phyloP scores from a whole-genome alignment of 371 early-diverging fungal genomes.

The Haplosporangium sp. region DNA sequence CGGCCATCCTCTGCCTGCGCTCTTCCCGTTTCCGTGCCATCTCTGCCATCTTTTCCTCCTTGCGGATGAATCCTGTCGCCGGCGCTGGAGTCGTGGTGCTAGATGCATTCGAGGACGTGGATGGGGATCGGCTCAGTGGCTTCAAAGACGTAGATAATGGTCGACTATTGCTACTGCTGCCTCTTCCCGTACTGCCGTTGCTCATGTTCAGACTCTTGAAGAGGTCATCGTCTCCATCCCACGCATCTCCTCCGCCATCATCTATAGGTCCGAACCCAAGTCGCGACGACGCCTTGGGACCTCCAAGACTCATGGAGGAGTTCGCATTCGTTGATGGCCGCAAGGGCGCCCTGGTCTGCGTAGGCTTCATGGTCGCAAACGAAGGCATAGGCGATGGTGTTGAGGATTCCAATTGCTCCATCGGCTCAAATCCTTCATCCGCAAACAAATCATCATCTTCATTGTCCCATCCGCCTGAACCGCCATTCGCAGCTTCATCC shows the following conservation, averaged over 20 bases:
- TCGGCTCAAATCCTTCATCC: slow-evolving; percentile 44
- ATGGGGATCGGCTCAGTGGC: slow-evolving; percentile 11
- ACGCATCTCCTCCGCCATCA: slow-evolving; percentile 37
- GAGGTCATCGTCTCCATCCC: slow-evolving; percentile 51
- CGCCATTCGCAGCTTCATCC: slow-evolving; percentile 24
- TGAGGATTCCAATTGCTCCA: slow-evolving; percentile 37
- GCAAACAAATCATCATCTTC: slow-evolving; percentile 50
- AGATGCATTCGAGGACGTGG: slow-evolving; percentile 7
- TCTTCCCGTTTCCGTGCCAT: slow-evolving; percentile 70
- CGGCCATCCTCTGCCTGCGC: slow-evolving; percentile 69
- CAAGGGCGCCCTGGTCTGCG: neutral
- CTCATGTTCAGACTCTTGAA: slow-evolving; percentile 34
- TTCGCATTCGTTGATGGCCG: slow-evolving; percentile 25
- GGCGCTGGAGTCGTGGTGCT: slow-evolving; percentile 8
- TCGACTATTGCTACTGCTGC: slow-evolving; percentile 5
- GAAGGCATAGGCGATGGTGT: slow-evolving; percentile 39
- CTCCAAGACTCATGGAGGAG: slow-evolving; percentile 39
- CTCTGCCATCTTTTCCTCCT: slow-evolving; percentile 66
- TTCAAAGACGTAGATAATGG: slow-evolving; percentile 19
- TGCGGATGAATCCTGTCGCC: slow-evolving; percentile 33
- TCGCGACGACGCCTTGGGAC: slow-evolving; percentile 15
- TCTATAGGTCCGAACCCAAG: slow-evolving; percentile 45
- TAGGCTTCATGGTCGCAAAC: slow-evolving; percentile 26
- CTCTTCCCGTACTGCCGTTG: neutral
- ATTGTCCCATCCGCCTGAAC: slow-evolving; percentile 36